Percentiles rank a stretch among this genome's conserved stretches.
Conservation (phyloP, 768 basidiomycete species). For the Panaeolus papilionaceus region DNA sequence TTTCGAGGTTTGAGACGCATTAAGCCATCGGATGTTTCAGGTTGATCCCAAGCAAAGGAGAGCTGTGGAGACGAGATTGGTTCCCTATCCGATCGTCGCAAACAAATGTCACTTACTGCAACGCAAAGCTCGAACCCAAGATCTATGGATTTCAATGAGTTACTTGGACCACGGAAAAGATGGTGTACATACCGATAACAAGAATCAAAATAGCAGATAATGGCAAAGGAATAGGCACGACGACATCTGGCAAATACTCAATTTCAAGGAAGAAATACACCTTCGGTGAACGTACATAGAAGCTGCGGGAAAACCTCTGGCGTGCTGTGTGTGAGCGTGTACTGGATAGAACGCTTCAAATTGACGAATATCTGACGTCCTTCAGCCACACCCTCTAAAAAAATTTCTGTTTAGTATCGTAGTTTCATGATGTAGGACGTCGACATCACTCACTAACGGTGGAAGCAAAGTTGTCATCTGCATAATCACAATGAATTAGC, state of each 20-base stretch:
- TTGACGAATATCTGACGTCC: constrained; percentile 75
- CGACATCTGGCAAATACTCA: constrained; percentile 52
- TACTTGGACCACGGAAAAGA: neutral
- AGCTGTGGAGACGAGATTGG: constrained; percentile 41
- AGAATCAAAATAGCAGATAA: constrained; percentile 73
- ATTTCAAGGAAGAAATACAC: constrained; percentile 2
- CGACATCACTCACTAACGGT: constrained; percentile 60
- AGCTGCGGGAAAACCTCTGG: constrained; percentile 75
- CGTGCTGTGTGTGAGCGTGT: constrained; percentile 70
- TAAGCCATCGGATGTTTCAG: constrained; percentile 67
- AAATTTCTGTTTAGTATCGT: neutral
- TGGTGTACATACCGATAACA: constrained; percentile 60
- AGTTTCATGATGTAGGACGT: neutral
- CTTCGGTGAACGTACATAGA: constrained; percentile 51
- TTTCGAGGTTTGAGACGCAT: constrained; percentile 74
- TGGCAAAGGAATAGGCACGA: constrained; percentile 70
- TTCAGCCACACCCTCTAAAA: constrained; percentile 67
- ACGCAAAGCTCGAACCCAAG: constrained; percentile 74
- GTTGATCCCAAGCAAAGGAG: constrained; percentile 76
- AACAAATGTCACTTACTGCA: constrained; percentile 49
- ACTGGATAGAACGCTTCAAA: constrained; percentile 75
- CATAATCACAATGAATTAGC: neutral
- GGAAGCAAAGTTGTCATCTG: constrained; percentile 77
- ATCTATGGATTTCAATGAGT: constrained; percentile 43
- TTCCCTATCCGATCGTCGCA: neutral